phyloP scores from a whole-genome alignment of 352 stramenopile genomes.

The Globisporangium okanoganense region DNA sequence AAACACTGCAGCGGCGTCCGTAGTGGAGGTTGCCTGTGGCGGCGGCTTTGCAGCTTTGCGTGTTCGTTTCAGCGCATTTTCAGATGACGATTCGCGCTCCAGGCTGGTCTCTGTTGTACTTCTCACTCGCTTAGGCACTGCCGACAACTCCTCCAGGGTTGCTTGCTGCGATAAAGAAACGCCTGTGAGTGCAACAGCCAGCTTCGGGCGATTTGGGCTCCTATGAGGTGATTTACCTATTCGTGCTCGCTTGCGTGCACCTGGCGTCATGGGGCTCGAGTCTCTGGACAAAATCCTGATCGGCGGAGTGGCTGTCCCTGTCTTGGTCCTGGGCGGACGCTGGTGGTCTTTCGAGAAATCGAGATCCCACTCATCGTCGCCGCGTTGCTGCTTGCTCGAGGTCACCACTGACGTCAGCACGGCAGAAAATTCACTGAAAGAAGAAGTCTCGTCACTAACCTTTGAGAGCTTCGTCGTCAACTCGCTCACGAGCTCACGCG shows the following conservation, averaged over 20 bases:
- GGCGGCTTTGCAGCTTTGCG: not conserved
- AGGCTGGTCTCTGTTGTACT: not conserved
- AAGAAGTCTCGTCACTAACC: not conserved
- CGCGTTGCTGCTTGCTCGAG: not conserved
- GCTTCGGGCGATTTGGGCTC: not conserved
- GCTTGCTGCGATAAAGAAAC: not conserved
- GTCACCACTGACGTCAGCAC: not conserved
- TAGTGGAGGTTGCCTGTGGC: not conserved
- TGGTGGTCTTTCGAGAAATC: slow-evolving; percentile 8
- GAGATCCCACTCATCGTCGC: not conserved
- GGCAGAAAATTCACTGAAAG: not conserved
- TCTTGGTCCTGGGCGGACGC: not conserved
- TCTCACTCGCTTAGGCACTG: not conserved
- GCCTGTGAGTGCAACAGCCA: not conserved
- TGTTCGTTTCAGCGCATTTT: not conserved
- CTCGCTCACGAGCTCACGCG: slow-evolving; percentile 2
- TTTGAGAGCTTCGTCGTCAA: slow-evolving; percentile 6
- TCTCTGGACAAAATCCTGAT: not conserved
- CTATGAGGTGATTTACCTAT: not conserved
- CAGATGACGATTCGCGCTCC: not conserved
- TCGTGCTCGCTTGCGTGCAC: not conserved
- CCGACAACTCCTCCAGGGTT: not conserved
- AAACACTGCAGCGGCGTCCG: not conserved
- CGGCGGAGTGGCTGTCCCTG: not conserved
- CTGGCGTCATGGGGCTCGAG: slow-evolving; percentile 3